Evolutionary conservation across 805 yeast species (phyloP).

Genomic region (Saturnispora zaruensis): DNA sequence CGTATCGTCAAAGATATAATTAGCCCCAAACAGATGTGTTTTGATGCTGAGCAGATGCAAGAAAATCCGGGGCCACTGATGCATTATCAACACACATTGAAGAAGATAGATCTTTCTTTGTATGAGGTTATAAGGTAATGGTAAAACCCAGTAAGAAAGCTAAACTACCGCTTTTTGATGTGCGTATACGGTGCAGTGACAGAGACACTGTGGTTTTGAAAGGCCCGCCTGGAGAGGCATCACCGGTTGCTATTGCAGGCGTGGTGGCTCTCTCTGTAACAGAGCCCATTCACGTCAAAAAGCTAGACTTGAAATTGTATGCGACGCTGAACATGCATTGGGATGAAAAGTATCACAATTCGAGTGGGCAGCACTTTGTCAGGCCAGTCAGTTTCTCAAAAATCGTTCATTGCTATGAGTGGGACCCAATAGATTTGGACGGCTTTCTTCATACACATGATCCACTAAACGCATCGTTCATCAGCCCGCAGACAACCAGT

Average conservation of each 20-base stretch:
- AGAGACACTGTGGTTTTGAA: slow-evolving; percentile 74
- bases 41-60: background rate
- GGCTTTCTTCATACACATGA: slow-evolving; percentile 22
- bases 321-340: slow-evolving; percentile 62
- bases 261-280: slow-evolving; percentile 63
- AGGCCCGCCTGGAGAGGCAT: slow-evolving; percentile 71
- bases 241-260: slow-evolving; percentile 69
- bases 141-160: slow-evolving; percentile 18
- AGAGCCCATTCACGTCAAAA: slow-evolving; percentile 67
- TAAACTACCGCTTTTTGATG: slow-evolving; percentile 32
- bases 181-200: slow-evolving; percentile 57
- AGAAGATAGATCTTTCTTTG: background rate
- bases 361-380: slow-evolving; percentile 33
- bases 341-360: slow-evolving; percentile 43
- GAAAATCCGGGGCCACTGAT: background rate
- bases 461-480: slow-evolving; percentile 17
- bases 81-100: background rate
- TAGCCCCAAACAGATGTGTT: background rate
- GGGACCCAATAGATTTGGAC: slow-evolving; percentile 64
- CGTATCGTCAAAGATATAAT: background rate
- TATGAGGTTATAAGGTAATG: slow-evolving; percentile 10
- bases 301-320: slow-evolving; percentile 52
- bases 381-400: slow-evolving; percentile 49
- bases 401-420: slow-evolving; percentile 62
- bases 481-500: slow-evolving; percentile 2